A percentile compares a stretch with the other conserved stretches of the same genome.
Conservation (phyloP, 2,329 filamentous ascomycete genomes). For the Emmonsia crescens region DNA sequence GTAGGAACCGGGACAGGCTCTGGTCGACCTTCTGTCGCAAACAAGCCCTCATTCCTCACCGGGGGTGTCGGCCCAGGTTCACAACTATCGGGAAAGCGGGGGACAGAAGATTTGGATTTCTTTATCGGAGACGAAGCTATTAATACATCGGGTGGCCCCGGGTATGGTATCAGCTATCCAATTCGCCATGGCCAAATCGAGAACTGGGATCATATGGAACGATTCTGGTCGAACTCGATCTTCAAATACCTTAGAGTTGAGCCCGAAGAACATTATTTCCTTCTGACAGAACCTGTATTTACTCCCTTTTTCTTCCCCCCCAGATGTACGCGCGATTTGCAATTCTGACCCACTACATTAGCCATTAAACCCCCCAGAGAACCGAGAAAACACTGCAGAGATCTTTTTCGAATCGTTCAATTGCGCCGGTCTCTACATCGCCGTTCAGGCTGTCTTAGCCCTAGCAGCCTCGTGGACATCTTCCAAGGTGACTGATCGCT, state of each 20-base stretch:
- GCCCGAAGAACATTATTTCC: conserved; percentile 96
- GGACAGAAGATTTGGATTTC: conserved; percentile 95
- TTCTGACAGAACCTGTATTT: conserved; percentile 87
- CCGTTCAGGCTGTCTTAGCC: conserved; percentile 92
- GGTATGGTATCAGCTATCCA: conserved; percentile 94
- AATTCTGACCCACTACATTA: conserved; percentile 27
- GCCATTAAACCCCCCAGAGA: conserved; percentile 96
- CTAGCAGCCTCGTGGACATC: conserved; percentile 97
- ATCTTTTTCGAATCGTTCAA: conserved; percentile 99
- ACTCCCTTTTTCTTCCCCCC: not conserved
- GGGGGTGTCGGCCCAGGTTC: conserved; percentile 75
- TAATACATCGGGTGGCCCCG: conserved; percentile 69
- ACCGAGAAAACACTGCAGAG: conserved; percentile 96
- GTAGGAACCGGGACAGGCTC: conserved; percentile 66
- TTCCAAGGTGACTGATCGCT: conserved; percentile 92
- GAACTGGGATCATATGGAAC: conserved; percentile 99
- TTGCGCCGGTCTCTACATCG: conserved; percentile 96
- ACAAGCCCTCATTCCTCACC: conserved; percentile 91
- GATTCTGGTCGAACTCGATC: conserved; percentile 99
- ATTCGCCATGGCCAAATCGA: conserved; percentile 97
- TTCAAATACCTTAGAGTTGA: conserved; percentile 99
- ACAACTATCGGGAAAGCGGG: conserved; percentile 81
- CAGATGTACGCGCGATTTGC: not conserved
- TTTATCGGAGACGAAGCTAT: conserved; percentile 98
- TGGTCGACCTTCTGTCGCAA: conserved; percentile 78